Evolutionary conservation across 1,284 basidiomycete species (phyloP), one percentile per base, ranked within the genome.

Genomic region (Pseudozyma thailandica): DNA sequence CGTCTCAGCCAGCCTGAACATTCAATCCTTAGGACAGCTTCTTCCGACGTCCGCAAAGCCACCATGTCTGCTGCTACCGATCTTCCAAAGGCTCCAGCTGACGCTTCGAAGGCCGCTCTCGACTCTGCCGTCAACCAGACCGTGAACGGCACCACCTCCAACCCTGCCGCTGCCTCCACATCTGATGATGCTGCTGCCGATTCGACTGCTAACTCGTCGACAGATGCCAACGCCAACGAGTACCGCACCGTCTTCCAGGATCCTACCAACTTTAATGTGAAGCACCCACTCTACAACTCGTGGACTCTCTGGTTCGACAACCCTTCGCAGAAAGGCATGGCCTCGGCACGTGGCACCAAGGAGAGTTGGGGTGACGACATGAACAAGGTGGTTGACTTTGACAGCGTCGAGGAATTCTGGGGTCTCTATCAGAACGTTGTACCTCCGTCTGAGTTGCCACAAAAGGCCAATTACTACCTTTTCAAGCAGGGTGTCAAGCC

Each of bases 381-480:
- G 73, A 75, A 79, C 72, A 79, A 81, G 70, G 77, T 82, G 16
- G 79, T 81, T 42, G 68, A 72, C 33, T 69, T 82, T 30, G 71
- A 79, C 60, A 71, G 66, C 39, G 81, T 82, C 18, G 81, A 82
- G 48, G 81, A 80, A 60, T 82, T 82, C 58, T 81, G 80, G 80
- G 81, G 81, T 16, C 85, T 98, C 68, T 96, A 98, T 86, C 96
- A 98, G 86, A 97, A 98, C 85, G 94, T 98, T 78, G 90, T 98
- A 28, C 92, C 94, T 18, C 96, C 95, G n/a, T 94, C 93, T 21
- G 89, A 90, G 80, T 86, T 98, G 76, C 93, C 93, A 33, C 90
- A 90, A 84, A 97, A 94, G 86, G 93, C 94, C 33, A 98, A 98
- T 84, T 98, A 98, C 85, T 98, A 98, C 86, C 87, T 98, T 63